Base-by-base conservation (phyloP, 2,329 filamentous ascomycete species). In the Pezicula carpinea region DNA sequence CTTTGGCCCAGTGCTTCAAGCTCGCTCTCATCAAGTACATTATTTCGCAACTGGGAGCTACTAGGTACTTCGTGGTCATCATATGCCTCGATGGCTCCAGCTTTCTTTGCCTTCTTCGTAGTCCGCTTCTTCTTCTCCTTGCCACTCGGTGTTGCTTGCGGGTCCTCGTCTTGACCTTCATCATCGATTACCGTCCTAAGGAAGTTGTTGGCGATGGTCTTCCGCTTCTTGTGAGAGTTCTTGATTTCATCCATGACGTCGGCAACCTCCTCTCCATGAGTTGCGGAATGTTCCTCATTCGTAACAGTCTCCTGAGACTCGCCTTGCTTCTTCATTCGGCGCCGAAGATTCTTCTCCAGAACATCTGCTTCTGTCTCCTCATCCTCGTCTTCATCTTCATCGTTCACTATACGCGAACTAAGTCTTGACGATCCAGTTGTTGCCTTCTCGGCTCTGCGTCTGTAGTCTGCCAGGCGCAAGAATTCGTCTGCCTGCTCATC, bases 401-500 rank as follows among this genome's bases (percentile, higher is more conserved):
- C 26, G 38, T 18, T 33, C n/a, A 35, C 35, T 10, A 39, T 22
- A 40, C 41, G 35, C 17, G 39, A 36, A 17, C 57, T 61, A 6
- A 67, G 50, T 19, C 52, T 53, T 7, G 33, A 35, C 3, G 33
- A 4, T 11, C 8, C 38, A 26, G n/a, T 13, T 26, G n/a, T 40
- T 10, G 4, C 14, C 8, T n/a, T 15, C 21, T 23, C 18, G 4
- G 34, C 5, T 8, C 34, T 38, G 6, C 14, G 15, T 21, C 15
- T 38, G 10, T 21, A 21, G 17, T 19, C 19, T 11, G 6, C 34
- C 34, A 38, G 8, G 17, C 34, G 10, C 17, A 18, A 17, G n/a
- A 22, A 40, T n/a, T 40, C 38, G 10, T 15, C 18, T 15, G 17
- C 18, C 4, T n/a, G 14, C 17, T 15, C 33, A 18, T 35, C 33